These are phyloP conservation scores for Chaetomium cochliodes DNA, from an alignment of 495 filamentous ascomycete genomes.

Conservation along the genomic window DNA sequence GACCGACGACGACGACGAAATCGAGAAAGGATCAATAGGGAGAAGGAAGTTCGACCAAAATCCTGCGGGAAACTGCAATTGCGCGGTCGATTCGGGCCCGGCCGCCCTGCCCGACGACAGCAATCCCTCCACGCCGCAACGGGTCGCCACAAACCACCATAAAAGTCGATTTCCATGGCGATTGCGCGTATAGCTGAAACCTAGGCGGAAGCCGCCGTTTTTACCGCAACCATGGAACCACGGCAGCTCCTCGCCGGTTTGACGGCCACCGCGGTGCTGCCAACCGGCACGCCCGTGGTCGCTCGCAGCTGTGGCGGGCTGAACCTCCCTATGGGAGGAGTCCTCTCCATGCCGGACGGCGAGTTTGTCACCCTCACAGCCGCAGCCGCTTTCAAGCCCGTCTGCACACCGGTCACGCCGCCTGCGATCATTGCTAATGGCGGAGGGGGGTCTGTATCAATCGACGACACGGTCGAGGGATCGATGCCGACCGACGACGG, in stretches of 20 bases:
- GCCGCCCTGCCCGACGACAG: neutral
- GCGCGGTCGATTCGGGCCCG: slow-evolving; percentile 1
- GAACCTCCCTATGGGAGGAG: slow-evolving; percentile 60
- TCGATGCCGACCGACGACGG: slow-evolving; percentile 22
- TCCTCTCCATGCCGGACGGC: slow-evolving; percentile 58
- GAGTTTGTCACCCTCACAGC: slow-evolving; percentile 59
- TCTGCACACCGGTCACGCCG: slow-evolving; percentile 52
- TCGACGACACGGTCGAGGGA: slow-evolving; percentile 34
- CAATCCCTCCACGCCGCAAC: neutral
- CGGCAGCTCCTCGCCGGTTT: slow-evolving; percentile 27
- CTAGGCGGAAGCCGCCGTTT: slow-evolving; percentile 35
- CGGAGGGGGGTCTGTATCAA: slow-evolving; percentile 44
- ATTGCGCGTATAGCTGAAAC: slow-evolving; percentile 31
- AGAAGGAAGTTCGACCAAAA: neutral
- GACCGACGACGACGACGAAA: slow-evolving; percentile 15
- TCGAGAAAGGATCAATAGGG: neutral
- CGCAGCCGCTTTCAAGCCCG: slow-evolving; percentile 62
- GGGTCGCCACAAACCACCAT: slow-evolving; percentile 12
- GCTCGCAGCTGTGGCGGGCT: slow-evolving; percentile 37
- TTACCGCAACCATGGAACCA: slow-evolving; percentile 29
- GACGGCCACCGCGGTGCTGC: slow-evolving; percentile 20
- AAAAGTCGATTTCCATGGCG: slow-evolving; percentile 35
- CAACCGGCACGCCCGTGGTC: slow-evolving; percentile 20
- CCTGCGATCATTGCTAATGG: slow-evolving; percentile 49
- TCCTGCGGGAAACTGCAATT: slow-evolving; percentile 6